Conservation (phyloP, 2,329 filamentous ascomycete genomes). For the Chaetomium olivaceum region DNA sequence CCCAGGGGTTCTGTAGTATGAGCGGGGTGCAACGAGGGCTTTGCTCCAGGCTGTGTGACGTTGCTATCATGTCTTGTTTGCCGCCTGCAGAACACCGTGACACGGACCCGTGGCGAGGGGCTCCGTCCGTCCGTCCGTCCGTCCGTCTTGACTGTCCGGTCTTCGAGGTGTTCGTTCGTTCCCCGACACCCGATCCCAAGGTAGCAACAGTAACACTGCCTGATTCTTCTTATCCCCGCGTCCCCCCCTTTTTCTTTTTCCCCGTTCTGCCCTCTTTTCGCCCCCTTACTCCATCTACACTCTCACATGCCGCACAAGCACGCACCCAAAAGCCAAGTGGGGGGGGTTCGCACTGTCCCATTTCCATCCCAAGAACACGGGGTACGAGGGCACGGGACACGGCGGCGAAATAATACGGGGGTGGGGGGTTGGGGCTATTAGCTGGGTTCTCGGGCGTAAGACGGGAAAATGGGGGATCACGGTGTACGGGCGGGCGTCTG, state of each 20-base stretch:
- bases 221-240: background rate
- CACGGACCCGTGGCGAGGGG: background rate
- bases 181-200: background rate
- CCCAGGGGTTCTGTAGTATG: background rate
- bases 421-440: background rate
- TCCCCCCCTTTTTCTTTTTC: too few species aligned
- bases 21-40: background rate
- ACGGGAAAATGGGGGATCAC: background rate
- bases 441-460: slow-evolving; percentile 6
- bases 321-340: background rate
- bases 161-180: background rate
- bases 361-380: too few species aligned
- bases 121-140: background rate
- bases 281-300: background rate
- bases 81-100: background rate
- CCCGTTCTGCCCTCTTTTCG: background rate
- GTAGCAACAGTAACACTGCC: background rate
- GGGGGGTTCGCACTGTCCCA: background rate
- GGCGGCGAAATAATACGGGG: background rate
- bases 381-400: background rate
- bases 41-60: background rate
- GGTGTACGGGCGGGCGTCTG: background rate
- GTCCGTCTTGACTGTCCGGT: background rate
- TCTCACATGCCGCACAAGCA: background rate
- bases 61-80: background rate